Base-by-base conservation (phyloP, 2,329 filamentous ascomycete species). In the Cercospora janseana region DNA sequence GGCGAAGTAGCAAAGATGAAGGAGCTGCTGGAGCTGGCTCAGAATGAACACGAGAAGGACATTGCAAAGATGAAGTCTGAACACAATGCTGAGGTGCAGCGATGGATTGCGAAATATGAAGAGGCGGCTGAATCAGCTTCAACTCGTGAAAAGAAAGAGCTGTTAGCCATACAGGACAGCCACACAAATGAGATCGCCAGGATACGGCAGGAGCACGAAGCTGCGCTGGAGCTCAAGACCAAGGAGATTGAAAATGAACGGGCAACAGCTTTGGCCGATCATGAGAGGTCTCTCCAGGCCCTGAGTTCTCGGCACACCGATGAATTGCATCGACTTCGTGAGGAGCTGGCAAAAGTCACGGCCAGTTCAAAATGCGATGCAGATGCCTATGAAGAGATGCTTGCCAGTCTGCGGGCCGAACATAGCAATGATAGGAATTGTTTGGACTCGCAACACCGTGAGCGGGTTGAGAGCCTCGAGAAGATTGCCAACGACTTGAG, bases 201-300 rank as follows among this genome's bases (percentile, higher is more conserved):
- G 7, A 34, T 59, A 15, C 55, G 55, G 20, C 52, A 54, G 10
- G 52, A 54, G 35, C 55, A 60, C 26, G 49, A 24, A 18, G 24
- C 46, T 15, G 21, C 29, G n/a, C 29, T 46, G 8, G 35, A 26
- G 21, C 3, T 12, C 35, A 40, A 29, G 57, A 57, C 13, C 38
- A 46, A 12, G 27, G 26, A 23, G 16, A 21, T n/a, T 47, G 26
- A 29, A 34, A 48, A 35, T 23, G 31, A 13, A 28, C 32, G 28
- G 27, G 40, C 21, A 18, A 42, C 20, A 13, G 24, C 35, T 9
- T 28, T 28, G 10, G 13, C 16, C 13, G 38, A 13, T 21, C 41
- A 35, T 21, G 35, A 40, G 35, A 20, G 21, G 8, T 20, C 9
- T 4, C 20, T 5, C 2, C 35, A 40, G 21, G 12, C 12, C 6